Evolutionary conservation across 129 eudicot genomes (phyloP).

Genomic region (Escallonia rubra): DNA sequence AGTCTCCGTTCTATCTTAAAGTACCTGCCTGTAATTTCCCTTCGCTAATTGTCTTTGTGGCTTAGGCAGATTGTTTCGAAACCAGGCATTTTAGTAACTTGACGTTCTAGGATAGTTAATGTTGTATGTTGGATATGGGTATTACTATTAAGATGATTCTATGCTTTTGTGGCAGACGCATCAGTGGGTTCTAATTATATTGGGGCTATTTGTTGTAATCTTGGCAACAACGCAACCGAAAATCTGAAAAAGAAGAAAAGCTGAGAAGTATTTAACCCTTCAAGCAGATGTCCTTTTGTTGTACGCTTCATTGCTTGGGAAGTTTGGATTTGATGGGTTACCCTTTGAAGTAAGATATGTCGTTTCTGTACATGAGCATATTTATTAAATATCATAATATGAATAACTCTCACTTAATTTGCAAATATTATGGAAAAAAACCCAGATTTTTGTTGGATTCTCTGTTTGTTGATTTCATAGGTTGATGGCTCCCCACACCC

Average conservation of each 20-base stretch:
- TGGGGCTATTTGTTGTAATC: constrained; percentile 24
- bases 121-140: constrained; percentile 35
- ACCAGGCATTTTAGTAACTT: constrained; percentile 30
- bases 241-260: constrained; percentile 18
- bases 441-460: too few species aligned
- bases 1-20: constrained; percentile 17
- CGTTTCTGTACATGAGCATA: too few species aligned
- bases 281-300: neutral
- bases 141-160: constrained; percentile 12
- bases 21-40: constrained; percentile 14
- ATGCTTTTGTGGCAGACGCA: neutral
- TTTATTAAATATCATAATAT: too few species aligned
- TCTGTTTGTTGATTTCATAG: too few species aligned
- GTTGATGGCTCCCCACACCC: too few species aligned
- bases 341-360: too few species aligned
- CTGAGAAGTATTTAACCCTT: constrained; percentile 16
- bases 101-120: constrained; percentile 18
- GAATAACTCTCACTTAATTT: too few species aligned
- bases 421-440: too few species aligned
- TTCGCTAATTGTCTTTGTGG: constrained; percentile 16
- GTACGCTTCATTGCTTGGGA: too few species aligned
- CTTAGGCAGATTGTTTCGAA: constrained; percentile 21
- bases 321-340: too few species aligned
- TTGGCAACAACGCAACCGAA: constrained; percentile 9
- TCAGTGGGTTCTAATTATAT: neutral